These are phyloP conservation scores for Syzygium jambos DNA, from an alignment of 345 rosid genomes.

Conservation along the genomic window DNA sequence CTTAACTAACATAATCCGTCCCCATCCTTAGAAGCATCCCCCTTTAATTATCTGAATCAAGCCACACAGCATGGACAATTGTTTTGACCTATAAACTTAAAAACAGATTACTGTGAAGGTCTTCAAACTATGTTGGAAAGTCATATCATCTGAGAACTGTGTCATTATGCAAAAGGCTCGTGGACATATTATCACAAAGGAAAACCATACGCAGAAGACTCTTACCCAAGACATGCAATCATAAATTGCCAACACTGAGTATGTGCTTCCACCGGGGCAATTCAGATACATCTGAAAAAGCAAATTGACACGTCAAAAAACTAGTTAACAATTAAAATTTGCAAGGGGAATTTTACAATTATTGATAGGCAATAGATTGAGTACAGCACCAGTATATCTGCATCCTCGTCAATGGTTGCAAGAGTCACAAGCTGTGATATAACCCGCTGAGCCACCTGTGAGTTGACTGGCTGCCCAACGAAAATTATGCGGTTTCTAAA, in stretches of 20 bases:
- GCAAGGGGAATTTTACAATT: not conserved
- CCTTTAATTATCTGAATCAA: not conserved
- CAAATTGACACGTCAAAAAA: not conserved
- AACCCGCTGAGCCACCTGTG: slow-evolving; percentile 84
- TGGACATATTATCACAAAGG: not conserved
- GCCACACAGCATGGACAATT: not conserved
- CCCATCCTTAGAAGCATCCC: not conserved
- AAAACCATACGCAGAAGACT: not conserved
- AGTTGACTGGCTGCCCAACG: slow-evolving; percentile 71
- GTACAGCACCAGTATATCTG: slow-evolving; percentile 69
- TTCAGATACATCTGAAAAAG: slow-evolving; percentile 64
- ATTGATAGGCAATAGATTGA: not conserved
- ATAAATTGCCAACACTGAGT: slow-evolving; percentile 82
- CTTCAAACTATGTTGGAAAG: not conserved
- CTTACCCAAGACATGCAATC: slow-evolving; percentile 95
- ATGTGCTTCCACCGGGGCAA: slow-evolving; percentile 91
- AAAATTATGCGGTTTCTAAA: slow-evolving; percentile 84
- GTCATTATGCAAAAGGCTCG: not conserved
- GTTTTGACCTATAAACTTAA: not conserved
- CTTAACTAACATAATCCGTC: not conserved
- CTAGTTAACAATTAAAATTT: not conserved
- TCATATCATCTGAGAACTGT: not conserved
- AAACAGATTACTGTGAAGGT: not conserved
- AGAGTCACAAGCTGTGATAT: slow-evolving; percentile 92
- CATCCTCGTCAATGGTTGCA: slow-evolving; percentile 73